phyloP scores from a whole-genome alignment of 1,284 basidiomycete genomes.

The Pterula multifida region DNA sequence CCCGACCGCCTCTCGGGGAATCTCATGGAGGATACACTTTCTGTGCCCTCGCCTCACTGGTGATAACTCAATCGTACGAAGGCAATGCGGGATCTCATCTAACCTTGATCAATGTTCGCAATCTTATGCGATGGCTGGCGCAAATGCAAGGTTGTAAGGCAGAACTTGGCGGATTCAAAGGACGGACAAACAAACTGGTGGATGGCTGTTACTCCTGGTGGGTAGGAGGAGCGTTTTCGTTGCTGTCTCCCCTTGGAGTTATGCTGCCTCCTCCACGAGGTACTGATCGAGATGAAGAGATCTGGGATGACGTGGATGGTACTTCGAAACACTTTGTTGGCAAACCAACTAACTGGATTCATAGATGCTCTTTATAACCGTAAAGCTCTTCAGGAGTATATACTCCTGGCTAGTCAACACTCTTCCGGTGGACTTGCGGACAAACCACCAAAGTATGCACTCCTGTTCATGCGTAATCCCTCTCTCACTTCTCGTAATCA shows the following conservation, averaged over 20 bases:
- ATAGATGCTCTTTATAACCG: conserved; percentile 45
- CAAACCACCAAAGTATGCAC: conserved; percentile 81
- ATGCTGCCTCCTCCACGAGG: conserved; percentile 13
- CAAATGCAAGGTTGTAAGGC: conserved; percentile 77
- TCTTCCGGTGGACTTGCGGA: conserved; percentile 82
- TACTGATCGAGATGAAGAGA: conserved; percentile 20
- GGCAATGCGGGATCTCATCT: conserved; percentile 9
- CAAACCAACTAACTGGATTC: conserved; percentile 3
- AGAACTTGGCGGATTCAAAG: conserved; percentile 89
- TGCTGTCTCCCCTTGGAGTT: conserved; percentile 62
- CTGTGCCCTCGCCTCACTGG: conserved; percentile 81
- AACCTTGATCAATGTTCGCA: conserved; percentile 44
- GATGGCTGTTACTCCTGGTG: conserved; percentile 99
- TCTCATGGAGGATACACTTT: conserved; percentile 98
- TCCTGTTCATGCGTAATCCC: conserved; percentile 4
- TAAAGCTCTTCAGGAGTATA: conserved; percentile 77
- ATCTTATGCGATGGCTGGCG: conserved; percentile 73
- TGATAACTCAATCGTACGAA: conserved; percentile 56
- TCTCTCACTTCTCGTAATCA: conserved; percentile 17
- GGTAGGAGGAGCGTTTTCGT: conserved; percentile 83
- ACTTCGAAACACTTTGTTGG: conserved; percentile 11
- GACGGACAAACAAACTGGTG: conserved; percentile 94
- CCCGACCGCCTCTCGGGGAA: conserved; percentile 72
- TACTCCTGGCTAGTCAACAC: conserved; percentile 79
- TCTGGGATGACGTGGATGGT: conserved; percentile 62